Evolutionary conservation across 2,329 filamentous ascomycete genomes (phyloP).

Genomic region (Aspergillus chevalieri): DNA sequence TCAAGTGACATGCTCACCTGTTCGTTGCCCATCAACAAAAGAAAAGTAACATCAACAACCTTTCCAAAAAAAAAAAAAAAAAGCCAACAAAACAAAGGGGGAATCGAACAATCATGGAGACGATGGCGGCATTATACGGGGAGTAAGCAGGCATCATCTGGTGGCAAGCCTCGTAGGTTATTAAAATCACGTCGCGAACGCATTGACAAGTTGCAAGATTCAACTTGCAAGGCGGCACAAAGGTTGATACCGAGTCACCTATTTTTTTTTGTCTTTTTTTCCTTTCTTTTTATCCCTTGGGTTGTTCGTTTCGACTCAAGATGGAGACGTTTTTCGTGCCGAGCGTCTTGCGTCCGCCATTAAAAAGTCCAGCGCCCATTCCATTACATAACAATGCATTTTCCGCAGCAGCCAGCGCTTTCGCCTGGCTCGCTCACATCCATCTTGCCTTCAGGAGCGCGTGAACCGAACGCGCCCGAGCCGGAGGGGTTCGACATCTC

Average conservation of each 20-base stretch:
- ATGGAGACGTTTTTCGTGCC: conserved; percentile 14
- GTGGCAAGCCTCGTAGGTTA: conserved; percentile 21
- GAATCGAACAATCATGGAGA: conserved; percentile 37
- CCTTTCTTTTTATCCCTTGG: conserved; percentile 8
- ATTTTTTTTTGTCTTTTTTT: conserved; percentile 9
- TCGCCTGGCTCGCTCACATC: conserved; percentile 59
- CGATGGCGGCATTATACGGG: conserved; percentile 30
- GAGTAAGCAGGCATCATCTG: conserved; percentile 23
- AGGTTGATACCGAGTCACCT: conserved; percentile 10
- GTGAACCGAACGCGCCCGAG: conserved; percentile 57
- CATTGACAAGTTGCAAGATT: conserved; percentile 16
- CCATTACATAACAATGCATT: conserved; percentile 72
- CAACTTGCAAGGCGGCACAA: conserved; percentile 12
- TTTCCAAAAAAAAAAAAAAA: conserved; percentile 15
- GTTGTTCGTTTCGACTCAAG: neutral
- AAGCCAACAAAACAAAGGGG: conserved; percentile 29
- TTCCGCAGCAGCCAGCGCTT: conserved; percentile 67
- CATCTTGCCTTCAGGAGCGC: conserved; percentile 61
- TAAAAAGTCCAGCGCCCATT: conserved; percentile 12
- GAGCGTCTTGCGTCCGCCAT: conserved; percentile 10
- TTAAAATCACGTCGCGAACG: conserved; percentile 17
- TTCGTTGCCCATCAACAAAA: conserved; percentile 15
- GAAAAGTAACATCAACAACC: conserved; percentile 20
- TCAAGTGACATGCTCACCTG: conserved; percentile 12
- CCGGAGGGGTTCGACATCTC: conserved; percentile 83